Evolutionary conservation across 1,284 basidiomycete genomes (phyloP).

Genomic region (Microbotryum intermedium): DNA sequence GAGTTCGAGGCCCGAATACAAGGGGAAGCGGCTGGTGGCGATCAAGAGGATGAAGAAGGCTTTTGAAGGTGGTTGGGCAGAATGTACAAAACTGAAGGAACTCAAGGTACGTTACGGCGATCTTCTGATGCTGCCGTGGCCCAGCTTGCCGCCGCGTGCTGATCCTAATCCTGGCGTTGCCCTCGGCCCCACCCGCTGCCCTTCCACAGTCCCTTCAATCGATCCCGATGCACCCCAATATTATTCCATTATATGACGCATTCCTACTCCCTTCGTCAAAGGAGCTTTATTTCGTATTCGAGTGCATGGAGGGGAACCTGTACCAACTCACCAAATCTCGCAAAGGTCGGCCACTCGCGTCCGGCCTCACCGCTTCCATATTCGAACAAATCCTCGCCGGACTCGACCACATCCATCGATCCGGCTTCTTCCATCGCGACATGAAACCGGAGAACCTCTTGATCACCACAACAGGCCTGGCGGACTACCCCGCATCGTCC

Average conservation of each 20-base stretch:
- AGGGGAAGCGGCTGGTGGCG: constrained; percentile 87
- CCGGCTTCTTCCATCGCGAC: constrained; percentile 97
- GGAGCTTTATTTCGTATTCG: constrained; percentile 98
- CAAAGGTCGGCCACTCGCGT: constrained; percentile 84
- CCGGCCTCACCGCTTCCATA: constrained; percentile 88
- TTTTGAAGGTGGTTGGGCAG: constrained; percentile 95
- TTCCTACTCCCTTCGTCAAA: constrained; percentile 87
- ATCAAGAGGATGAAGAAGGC: constrained; percentile 97
- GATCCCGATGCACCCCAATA: constrained; percentile 91
- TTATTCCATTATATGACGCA: constrained; percentile 97
- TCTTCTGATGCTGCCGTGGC: not conserved
- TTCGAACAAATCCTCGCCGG: constrained; percentile 87
- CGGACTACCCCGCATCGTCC: constrained; percentile 69
- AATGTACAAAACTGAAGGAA: constrained; percentile 91
- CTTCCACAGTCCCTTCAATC: constrained; percentile 71
- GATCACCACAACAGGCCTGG: constrained; percentile 95
- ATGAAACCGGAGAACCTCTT: constrained; percentile 99
- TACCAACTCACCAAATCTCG: constrained; percentile 98
- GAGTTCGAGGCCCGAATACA: constrained; percentile 80
- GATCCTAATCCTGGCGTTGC: too few species aligned
- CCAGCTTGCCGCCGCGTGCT: not conserved
- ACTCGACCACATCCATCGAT: constrained; percentile 80
- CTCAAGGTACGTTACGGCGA: constrained; percentile 59
- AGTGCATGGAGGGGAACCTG: constrained; percentile 99
- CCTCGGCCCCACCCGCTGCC: not conserved